Base-by-base conservation (phyloP, 805 yeast genomes). In the Hanseniaspora guilliermondii region DNA sequence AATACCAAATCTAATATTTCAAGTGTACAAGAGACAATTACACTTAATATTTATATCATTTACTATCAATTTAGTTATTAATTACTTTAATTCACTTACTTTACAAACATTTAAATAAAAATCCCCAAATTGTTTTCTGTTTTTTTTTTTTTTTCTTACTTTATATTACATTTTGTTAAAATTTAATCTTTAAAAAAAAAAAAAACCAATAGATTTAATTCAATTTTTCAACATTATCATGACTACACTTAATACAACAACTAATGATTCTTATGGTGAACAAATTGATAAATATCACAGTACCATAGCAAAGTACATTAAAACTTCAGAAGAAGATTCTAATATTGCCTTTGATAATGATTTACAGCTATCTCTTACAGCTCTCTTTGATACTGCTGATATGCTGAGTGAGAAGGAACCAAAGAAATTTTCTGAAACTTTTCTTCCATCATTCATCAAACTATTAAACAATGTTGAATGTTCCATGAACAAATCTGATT, bases 371-470 rank as follows among this genome's bases (percentile, higher is more conserved):
- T 32, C 25, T 17, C 33, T 54, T 17, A 54, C 53, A 6, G 56
- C 50, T 16, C 24, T 54, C 11, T 54, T 49, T 37, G 56, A 54
- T 21, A 22, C 44, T 16, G 56, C 50, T 22, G 56, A 54, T 32
- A 17, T 54, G 12, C 42, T 54, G 17, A 49, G 53, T 38, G 53
- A 49, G 36, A 16, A 49, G 19, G 24, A 45, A 21, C 47, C 53
- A 7, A 49, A 42, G 19, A 21, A 17, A 3, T 49, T 49, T 41
- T 45, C 36, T n/a, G 7, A 30, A 19, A 49, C 21, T 6, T 42
- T 49, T 19, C 21, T 49, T 7, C 35, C 22, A 19, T 24, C 17
- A 6, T 49, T 49, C 45, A 49, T 49, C 14, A 24, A 27, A 4
- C n/a, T 49, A 3, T 19, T 49, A 6, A 42, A 35, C 25, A 35